Conservation (phyloP, 2,329 filamentous ascomycete genomes). For the Botrytis fabae region DNA sequence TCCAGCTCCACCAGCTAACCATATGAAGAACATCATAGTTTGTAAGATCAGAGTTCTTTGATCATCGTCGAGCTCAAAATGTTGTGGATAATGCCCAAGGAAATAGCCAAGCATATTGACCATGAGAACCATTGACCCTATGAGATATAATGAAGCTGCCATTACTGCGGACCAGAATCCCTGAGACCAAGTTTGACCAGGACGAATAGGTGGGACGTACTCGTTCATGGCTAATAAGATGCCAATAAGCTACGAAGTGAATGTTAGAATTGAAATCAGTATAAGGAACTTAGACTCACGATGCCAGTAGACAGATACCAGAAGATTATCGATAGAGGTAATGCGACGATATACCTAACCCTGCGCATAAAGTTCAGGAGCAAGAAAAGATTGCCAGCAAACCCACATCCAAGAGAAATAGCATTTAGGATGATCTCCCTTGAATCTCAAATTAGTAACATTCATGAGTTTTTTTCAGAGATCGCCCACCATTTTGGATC, state of each 20-base stretch:
- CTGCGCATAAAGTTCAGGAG: slow-evolving; percentile 68
- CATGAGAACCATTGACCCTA: slow-evolving; percentile 63
- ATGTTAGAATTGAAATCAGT: slow-evolving; percentile 15
- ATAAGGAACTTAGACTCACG: slow-evolving; percentile 49
- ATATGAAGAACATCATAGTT: slow-evolving; percentile 69
- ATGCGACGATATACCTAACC: slow-evolving; percentile 65
- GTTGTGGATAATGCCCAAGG: slow-evolving; percentile 66
- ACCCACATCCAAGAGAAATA: slow-evolving; percentile 61
- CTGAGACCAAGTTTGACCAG: slow-evolving; percentile 58
- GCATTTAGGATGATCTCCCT: slow-evolving; percentile 64
- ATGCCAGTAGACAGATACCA: slow-evolving; percentile 65
- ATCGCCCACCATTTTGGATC: slow-evolving; percentile 61
- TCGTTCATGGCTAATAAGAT: slow-evolving; percentile 58
- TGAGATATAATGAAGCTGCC: slow-evolving; percentile 61
- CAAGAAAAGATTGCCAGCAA: slow-evolving; percentile 66
- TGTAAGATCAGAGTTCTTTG: slow-evolving; percentile 70
- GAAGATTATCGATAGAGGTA: slow-evolving; percentile 66
- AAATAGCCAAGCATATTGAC: slow-evolving; percentile 71
- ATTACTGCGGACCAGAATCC: slow-evolving; percentile 70
- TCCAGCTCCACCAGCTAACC: slow-evolving; percentile 64
- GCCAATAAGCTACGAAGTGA: slow-evolving; percentile 51
- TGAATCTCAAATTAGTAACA: slow-evolving; percentile 3
- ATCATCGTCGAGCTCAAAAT: slow-evolving; percentile 64
- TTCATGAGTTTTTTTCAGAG: not conserved
- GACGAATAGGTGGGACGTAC: slow-evolving; percentile 50